Evolutionary conservation across 768 basidiomycete genomes (phyloP).

Genomic region (Chiua virens): DNA sequence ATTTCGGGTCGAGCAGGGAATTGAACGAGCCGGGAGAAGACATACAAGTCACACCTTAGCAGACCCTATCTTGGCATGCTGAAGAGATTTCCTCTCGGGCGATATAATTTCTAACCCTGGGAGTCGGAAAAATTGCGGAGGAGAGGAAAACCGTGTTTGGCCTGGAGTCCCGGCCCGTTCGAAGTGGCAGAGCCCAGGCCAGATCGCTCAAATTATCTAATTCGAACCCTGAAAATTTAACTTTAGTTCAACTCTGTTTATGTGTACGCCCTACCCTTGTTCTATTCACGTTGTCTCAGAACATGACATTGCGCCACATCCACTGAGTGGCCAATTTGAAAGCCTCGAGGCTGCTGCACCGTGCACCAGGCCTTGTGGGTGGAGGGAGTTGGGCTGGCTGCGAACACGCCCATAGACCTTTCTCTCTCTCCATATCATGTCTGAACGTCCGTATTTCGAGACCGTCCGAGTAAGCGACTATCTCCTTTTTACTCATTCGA

Average conservation of each 20-base stretch:
- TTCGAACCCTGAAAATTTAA: conserved; percentile 10
- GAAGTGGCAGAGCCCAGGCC: background rate
- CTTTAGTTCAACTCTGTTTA: conserved; percentile 11
- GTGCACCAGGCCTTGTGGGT: conserved; percentile 18
- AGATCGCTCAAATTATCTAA: conserved; percentile 25
- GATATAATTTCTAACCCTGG: background rate
- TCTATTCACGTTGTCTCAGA: conserved; percentile 22
- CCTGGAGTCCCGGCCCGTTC: conserved; percentile 2
- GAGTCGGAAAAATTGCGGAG: conserved; percentile 5
- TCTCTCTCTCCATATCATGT: conserved; percentile 21
- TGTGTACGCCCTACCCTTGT: conserved; percentile 2
- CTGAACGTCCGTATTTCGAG: conserved; percentile 59
- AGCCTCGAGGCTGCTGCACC: conserved; percentile 32
- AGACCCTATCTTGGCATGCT: background rate
- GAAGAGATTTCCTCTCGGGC: background rate
- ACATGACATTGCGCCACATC: conserved; percentile 25
- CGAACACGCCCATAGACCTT: conserved; percentile 1
- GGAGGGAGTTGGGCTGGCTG: conserved; percentile 9
- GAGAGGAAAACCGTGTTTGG: background rate
- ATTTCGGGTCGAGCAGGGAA: background rate
- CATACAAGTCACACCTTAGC: background rate
- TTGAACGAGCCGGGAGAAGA: background rate
- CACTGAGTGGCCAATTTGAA: conserved; percentile 8
- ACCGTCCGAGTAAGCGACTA: conserved; percentile 54
- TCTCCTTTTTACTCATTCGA: background rate